Evolutionary conservation across 257 asterid genomes (phyloP), one percentile per base, ranked within the genome.

Genomic region (Verbascum thapsus): DNA sequence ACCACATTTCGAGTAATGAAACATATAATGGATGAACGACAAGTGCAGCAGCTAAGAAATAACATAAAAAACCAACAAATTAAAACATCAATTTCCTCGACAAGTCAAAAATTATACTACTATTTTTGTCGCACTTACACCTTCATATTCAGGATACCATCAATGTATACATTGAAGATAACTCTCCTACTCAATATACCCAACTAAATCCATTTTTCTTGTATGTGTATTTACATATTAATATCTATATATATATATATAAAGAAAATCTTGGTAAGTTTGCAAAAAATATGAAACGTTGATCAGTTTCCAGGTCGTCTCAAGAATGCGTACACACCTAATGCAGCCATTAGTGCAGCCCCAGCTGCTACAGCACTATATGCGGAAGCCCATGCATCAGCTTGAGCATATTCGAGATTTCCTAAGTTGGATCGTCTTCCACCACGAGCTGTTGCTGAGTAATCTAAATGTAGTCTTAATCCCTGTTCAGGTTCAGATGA

Each of bases 301-400:
- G 8, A 71, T 81, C 48, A 83, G 63, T 74, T 75, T 53, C 73
- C 65, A 0, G 83, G 42, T 73, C 91, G 78, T 68, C 80, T 90
- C 72, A 90, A 75, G 72, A 78, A 84, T 22, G 96, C 94, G n/a
- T 78, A 76, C 30, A 84, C 73, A 48, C 99, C 88, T 75, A 94
- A 64, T 47, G 87, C 88, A 19, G 96, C 96, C 10, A 86, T 73
- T 13, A 94, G 74, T 26, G 92, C 95, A 74, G 96, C 95, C 20
- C 97, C 99, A 45, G 97, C 96, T 40, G 95, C 96, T 32, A 87
- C 88, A 2, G 88, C 79, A 15, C 88, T 76, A 42, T 85, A 94
- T 13, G 96, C 84, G 1, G 95, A 81, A 35, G 91, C 75, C 76
- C 92, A 81, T n/a, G 92, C 79, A 66, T 82, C 84, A 23, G 81